phyloP scores from a whole-genome alignment of 257 asterid species.

The Solanum chmielewskii region DNA sequence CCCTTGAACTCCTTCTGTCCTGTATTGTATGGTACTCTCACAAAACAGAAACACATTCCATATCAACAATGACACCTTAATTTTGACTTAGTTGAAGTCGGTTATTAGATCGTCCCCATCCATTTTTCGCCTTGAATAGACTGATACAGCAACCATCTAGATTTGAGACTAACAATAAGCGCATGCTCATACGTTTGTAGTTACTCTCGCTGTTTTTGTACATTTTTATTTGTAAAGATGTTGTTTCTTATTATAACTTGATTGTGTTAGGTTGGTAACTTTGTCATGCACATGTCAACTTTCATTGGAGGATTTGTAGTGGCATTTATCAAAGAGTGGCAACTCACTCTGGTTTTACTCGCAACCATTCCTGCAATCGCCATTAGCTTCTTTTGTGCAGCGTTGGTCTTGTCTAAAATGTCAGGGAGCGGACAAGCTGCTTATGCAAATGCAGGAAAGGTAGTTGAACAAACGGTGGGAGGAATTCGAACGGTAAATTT shows the following conservation, averaged over 20 bases:
- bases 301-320: conserved; percentile 46
- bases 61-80: not conserved
- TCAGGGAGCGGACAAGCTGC: conserved; percentile 48
- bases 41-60: not conserved
- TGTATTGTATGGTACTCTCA: not conserved
- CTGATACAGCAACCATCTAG: not conserved
- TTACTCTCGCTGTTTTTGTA: not conserved
- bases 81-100: not conserved
- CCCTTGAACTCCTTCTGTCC: not conserved
- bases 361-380: conserved; percentile 31
- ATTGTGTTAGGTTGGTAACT: conserved; percentile 40
- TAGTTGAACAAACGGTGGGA: conserved; percentile 66
- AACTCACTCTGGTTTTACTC: conserved; percentile 28
- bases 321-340: conserved; percentile 52
- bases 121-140: not conserved
- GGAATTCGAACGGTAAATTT: conserved; percentile 60
- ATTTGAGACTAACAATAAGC: not conserved
- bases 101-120: not conserved
- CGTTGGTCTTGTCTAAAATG: conserved; percentile 32
- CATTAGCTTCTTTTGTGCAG: conserved; percentile 10
- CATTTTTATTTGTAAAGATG: not conserved
- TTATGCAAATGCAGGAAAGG: conserved; percentile 66
- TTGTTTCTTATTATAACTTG: not conserved
- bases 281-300: conserved; percentile 31
- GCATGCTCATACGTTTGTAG: not conserved